A percentile compares a stretch with the other conserved stretches of the same genome.
Conservation (phyloP, 768 basidiomycete species). For the Hygrophorus pudorinus region DNA sequence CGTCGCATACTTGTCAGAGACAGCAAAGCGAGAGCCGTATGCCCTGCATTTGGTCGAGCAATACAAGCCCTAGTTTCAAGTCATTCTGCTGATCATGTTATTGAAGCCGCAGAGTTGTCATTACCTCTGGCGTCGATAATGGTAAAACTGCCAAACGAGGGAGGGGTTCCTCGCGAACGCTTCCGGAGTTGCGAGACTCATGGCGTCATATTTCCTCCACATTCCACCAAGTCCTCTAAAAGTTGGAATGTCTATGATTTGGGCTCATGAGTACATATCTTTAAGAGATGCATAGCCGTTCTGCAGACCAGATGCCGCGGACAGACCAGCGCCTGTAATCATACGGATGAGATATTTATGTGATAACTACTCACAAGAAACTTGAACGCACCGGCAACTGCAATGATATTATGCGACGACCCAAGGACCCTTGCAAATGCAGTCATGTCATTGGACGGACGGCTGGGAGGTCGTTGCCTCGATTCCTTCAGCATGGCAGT, state of each 20-base stretch:
- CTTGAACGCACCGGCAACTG: no score
- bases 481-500: not conserved
- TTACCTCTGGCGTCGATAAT: conserved; percentile 45
- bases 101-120: no score
- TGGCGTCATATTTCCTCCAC: conserved; percentile 42
- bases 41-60: conserved; percentile 45
- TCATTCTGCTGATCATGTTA: no score
- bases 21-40: conserved; percentile 37
- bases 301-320: conserved; percentile 47
- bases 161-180: conserved; percentile 39
- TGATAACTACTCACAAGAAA: no score
- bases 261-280: not conserved
- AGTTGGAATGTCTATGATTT: conserved; percentile 30
- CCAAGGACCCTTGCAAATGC: conserved; percentile 22
- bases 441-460: conserved; percentile 18
- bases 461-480: not conserved
- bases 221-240: conserved; percentile 43
- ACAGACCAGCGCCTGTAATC: conserved; percentile 61
- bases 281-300: not conserved
- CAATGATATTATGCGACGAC: conserved; percentile 25
- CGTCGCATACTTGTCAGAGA: conserved; percentile 28
- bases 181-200: conserved; percentile 41
- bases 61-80: no score
- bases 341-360: no score
- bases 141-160: conserved; percentile 57